Conservation (phyloP, 352 stramenopile species). For the Pythium rhizo-oryzae region DNA sequence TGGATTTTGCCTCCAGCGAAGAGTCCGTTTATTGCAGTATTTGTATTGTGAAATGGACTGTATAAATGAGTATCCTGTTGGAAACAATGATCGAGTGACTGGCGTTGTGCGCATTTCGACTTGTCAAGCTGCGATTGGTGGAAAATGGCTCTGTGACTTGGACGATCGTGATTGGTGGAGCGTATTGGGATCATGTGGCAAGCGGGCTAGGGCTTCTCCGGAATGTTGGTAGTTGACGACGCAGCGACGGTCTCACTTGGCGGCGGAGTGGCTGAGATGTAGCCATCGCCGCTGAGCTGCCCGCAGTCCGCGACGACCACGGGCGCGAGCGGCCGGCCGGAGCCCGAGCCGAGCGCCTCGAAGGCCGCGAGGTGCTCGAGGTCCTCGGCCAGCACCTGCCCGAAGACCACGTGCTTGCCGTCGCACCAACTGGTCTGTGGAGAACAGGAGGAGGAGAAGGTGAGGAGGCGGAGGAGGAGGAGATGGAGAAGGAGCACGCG, state of each 20-base stretch:
- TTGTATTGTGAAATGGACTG: not conserved
- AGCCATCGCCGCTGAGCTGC: conserved; percentile 51
- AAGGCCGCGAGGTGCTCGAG: conserved; percentile 52
- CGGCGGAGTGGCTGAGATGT: conserved; percentile 24
- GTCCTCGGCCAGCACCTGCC: conserved; percentile 90
- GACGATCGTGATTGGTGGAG: conserved; percentile 26
- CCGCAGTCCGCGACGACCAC: conserved; percentile 64
- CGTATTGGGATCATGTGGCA: conserved; percentile 2
- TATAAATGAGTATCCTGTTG: conserved; percentile 6
- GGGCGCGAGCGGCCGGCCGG: conserved; percentile 47
- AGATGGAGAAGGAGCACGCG: no score
- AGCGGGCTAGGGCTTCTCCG: conserved; percentile 16
- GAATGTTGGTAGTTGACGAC: conserved; percentile 16
- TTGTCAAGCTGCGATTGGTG: conserved; percentile 58
- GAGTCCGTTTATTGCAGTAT: not conserved
- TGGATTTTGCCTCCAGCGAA: conserved; percentile 8
- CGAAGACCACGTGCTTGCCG: conserved; percentile 99
- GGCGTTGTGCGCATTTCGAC: conserved; percentile 34
- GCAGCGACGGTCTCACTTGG: not conserved
- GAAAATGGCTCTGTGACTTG: conserved; percentile 33
- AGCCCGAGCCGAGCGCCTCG: conserved; percentile 50
- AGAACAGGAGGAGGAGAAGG: not conserved
- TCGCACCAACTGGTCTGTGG: conserved; percentile 88
- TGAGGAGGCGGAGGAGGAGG: not conserved
- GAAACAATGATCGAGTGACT: not conserved